Base-by-base conservation (phyloP, 140 eudicot genomes). In the Cichorium intybus region DNA sequence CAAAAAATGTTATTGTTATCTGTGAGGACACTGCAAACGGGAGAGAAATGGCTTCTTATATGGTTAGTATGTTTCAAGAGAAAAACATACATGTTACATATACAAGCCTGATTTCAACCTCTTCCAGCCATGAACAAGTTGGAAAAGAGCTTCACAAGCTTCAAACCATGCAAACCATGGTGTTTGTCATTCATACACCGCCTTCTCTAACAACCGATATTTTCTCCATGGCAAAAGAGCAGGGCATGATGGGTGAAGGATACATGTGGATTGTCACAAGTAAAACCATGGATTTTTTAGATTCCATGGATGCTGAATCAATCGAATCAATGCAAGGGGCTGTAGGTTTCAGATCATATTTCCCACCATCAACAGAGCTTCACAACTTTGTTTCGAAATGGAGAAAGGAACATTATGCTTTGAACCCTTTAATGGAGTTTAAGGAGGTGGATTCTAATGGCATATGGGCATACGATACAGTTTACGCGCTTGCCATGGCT, bases 401-500 rank as follows among this genome's bases (percentile, higher is more conserved):
- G 64, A 62, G 26, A 62, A 24, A 45, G 34, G 24, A 31, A 12
- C 27, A 57, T 60, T 17, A 29, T 14, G 22, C 9, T 11, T 35
- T 7, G 28, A 46, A 66, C 9, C 22, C 53, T 18, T 37, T 22
- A 10, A 27, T 50, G 60, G 66, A 66, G 11, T 7, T 10, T 4
- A 23, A 49, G 59, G 45, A 33, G 22, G 29, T 70, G 4, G 52
- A 43, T 50, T 26, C 26, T 3, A 15, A 34, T 43, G 79, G 71
- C 23, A 22, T 78, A 2, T 72, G 66, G 78, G 80, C 82, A 53
- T 78, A 82, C 74, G 81, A 81, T 81, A 73, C 75, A 56, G 61
- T 57, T 59, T 67, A 60, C 21, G 75, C 70, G 12, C 16, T 81
- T 11, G 83, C 83, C 50, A 60, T 33, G 47, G 83, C 83, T n/a